Conservation (phyloP, 371 early-diverging fungal species). For the Dichotomocladium elegans region DNA sequence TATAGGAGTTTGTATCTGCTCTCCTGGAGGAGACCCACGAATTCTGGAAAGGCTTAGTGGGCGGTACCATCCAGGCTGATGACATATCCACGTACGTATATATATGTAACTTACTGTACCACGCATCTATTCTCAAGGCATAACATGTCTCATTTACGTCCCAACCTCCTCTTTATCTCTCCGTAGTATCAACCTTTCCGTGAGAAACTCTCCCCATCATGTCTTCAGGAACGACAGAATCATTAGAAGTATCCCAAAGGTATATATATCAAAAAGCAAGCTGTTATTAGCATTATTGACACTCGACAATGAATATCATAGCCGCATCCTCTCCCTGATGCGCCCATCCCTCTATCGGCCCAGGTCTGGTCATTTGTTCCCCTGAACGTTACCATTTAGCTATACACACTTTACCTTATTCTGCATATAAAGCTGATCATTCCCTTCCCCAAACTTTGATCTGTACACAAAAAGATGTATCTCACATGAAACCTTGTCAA, state of each 20-base stretch:
- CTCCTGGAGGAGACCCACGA: constrained; percentile 1
- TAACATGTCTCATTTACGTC: background rate
- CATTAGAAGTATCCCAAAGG: constrained; percentile 4
- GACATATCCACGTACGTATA: background rate
- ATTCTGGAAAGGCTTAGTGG: constrained; percentile 3
- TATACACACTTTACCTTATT: too few relatives aligned
- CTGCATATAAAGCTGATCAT: too few relatives aligned
- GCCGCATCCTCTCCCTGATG: background rate
- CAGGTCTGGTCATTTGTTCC: background rate
- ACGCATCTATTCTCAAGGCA: background rate
- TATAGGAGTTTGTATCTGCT: background rate
- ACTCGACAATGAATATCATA: too few relatives aligned
- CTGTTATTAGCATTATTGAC: too few relatives aligned
- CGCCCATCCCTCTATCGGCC: background rate
- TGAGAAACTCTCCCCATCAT: background rate
- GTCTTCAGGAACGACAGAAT: background rate
- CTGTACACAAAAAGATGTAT: too few relatives aligned
- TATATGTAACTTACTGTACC: background rate
- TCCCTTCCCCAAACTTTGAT: too few relatives aligned
- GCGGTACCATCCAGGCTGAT: constrained; percentile 2
- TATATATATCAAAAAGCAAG: background rate
- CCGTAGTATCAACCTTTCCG: constrained; percentile 1
- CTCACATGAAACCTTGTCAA: too few relatives aligned
- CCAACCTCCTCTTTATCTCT: too few relatives aligned
- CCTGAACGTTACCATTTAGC: too few relatives aligned